Evolutionary conservation across 148 eudicot species (phyloP), one percentile per base, ranked within the genome.

Genomic region (Chenopodium quinoa): DNA sequence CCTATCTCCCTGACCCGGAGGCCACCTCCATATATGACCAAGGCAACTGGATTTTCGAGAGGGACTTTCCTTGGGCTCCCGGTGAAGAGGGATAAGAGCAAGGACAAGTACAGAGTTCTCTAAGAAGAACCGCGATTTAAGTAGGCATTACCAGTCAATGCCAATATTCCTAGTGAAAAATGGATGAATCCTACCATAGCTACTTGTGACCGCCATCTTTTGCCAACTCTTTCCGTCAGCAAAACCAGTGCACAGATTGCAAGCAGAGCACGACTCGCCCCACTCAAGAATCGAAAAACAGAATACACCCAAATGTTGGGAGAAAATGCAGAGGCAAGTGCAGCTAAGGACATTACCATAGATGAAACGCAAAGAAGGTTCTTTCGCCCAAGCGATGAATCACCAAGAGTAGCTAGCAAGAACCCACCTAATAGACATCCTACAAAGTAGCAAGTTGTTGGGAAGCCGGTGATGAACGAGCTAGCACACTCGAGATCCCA

Each of bases 251-350:
- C 75, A 11, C 74, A 50, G 27, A 73, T 73, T 10, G 78, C 82
- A 29, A 83, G 22, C 0, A 82, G 79, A 16, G 82, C 79, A 7
- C 85, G 78, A 0, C 82, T 82, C 2, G 20, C 13, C 16, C 82
- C 82, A 65, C 81, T 78, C 8, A 83, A n/a, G 29, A 83, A 78
- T 2, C 85, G 81, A 3, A 72, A 50, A 3, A 40, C 66, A 0
- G 85, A 83, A 46, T 83, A 78, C 13, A 83, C 73, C 85, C 85
- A 83, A 13, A 83, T 13, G 32, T 83, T 78, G 4, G 78, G 85
- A 7, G 85, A 63, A 78, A 83, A 63, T 0, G 81, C 64, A 3
- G 85, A 71, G 54, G 85, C 85, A 13, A 83, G 62, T 31, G 85
- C 78, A 34, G 78, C 65, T 1, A 83, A 13, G 27, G 81, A 83